Conservation (phyloP, 1,284 basidiomycete genomes). For the Papiliotrema flavescens region DNA sequence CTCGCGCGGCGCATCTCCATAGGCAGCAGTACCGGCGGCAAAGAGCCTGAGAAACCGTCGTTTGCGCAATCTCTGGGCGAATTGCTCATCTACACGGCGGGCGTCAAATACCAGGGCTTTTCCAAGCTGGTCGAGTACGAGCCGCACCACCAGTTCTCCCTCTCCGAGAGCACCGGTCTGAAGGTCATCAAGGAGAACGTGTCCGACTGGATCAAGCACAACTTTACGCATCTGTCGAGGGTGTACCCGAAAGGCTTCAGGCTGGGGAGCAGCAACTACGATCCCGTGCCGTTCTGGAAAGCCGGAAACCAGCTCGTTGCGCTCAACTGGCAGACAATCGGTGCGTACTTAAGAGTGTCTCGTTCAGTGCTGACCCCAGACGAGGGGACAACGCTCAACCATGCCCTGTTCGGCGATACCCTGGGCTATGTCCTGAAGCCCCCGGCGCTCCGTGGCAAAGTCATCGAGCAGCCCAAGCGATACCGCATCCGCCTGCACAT, state of each 20-base stretch:
- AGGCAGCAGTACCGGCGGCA: constrained; percentile 4
- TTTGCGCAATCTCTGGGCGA: constrained; percentile 72
- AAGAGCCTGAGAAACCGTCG: constrained; percentile 46
- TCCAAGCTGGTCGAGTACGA: constrained; percentile 86
- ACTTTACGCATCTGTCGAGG: constrained; percentile 75
- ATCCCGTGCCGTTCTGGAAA: constrained; percentile 85
- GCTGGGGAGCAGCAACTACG: constrained; percentile 81
- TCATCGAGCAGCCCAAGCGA: constrained; percentile 59
- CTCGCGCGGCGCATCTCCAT: constrained; percentile 34
- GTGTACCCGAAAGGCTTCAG: constrained; percentile 85
- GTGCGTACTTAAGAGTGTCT: constrained; percentile 51
- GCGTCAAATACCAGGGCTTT: constrained; percentile 90
- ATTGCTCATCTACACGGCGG: constrained; percentile 89
- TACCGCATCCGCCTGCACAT: constrained; percentile 55
- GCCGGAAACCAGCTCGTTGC: constrained; percentile 91
- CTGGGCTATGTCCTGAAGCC: constrained; percentile 92
- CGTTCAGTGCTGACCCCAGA: constrained; percentile 54
- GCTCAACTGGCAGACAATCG: constrained; percentile 96
- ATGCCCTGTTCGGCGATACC: constrained; percentile 90
- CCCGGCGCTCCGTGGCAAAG: constrained; percentile 63
- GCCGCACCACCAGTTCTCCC: constrained; percentile 84
- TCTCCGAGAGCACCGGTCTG: constrained; percentile 76
- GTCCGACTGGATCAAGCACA: constrained; percentile 83
- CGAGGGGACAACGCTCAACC: constrained; percentile 82
- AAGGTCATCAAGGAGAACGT: constrained; percentile 54